Percentiles rank a stretch among this genome's conserved stretches.
Conservation (phyloP, 2,329 filamentous ascomycete species). For the Sphaerulina populicola region DNA sequence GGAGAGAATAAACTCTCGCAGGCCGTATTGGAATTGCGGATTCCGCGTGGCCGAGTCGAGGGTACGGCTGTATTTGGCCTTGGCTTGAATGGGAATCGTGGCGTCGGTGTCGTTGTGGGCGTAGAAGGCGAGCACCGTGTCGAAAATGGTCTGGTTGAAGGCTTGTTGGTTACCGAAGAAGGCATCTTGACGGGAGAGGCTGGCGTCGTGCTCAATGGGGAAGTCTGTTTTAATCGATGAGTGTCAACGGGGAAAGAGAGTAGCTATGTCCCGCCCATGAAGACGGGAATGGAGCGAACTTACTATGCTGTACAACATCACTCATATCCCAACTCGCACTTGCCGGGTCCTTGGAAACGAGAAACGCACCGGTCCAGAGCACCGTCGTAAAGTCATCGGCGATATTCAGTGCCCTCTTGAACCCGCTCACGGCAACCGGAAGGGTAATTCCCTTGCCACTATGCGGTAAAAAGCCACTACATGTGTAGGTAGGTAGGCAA, state of each 20-base stretch:
- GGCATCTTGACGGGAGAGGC: conserved; percentile 28
- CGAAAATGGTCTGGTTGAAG: conserved; percentile 32
- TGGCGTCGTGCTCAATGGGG: conserved; percentile 32
- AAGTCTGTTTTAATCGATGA: conserved; percentile 11
- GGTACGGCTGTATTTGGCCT: conserved; percentile 30
- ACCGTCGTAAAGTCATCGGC: conserved; percentile 22
- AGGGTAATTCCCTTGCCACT: conserved; percentile 22
- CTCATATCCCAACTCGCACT: conserved; percentile 1
- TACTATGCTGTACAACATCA: conserved; percentile 1
- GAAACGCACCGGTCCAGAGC: conserved; percentile 20
- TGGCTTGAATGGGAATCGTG: conserved; percentile 25
- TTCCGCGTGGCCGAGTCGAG: conserved; percentile 24
- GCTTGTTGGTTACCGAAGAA: conserved; percentile 29
- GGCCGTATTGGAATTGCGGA: conserved; percentile 29
- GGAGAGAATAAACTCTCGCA: conserved; percentile 30
- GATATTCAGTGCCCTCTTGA: conserved; percentile 22
- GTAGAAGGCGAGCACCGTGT: conserved; percentile 26
- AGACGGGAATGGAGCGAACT: too few relatives aligned
- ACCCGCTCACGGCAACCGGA: conserved; percentile 17
- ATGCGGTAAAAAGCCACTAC: conserved; percentile 19
- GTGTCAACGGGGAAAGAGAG: too few relatives aligned
- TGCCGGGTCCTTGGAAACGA: conserved; percentile 17
- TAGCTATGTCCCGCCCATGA: too few relatives aligned
- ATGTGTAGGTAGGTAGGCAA: too few relatives aligned
- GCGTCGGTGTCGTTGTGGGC: conserved; percentile 23